Conservation (phyloP, 108 stramenopile genomes). For the Schizochytrium sp. region DNA sequence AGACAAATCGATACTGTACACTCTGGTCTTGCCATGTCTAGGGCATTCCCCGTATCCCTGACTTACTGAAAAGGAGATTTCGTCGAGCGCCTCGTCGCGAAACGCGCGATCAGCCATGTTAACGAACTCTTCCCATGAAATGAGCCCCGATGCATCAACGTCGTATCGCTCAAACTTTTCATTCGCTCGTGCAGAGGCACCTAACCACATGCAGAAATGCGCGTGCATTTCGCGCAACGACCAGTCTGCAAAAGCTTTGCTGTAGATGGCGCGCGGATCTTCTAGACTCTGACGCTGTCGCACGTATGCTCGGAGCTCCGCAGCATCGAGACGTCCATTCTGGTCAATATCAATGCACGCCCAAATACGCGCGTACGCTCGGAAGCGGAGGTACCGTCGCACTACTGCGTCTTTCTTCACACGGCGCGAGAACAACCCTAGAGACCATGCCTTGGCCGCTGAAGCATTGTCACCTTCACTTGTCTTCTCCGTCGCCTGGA, state of each 20-base stretch:
- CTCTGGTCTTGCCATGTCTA: not conserved
- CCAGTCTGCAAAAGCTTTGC: slow-evolving; percentile 2
- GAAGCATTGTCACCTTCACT: not conserved
- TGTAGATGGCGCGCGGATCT: not conserved
- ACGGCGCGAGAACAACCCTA: not conserved
- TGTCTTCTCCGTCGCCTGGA: not conserved
- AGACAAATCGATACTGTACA: not conserved
- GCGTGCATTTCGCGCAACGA: not conserved
- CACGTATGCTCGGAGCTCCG: slow-evolving; percentile 3
- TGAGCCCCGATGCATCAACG: not conserved
- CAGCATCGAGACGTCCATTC: not conserved
- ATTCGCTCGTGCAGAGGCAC: not conserved
- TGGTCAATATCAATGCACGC: not conserved
- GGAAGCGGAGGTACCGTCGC: not conserved
- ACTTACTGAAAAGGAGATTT: not conserved
- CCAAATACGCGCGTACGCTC: not conserved
- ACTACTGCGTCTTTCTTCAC: not conserved
- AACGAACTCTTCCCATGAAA: not conserved
- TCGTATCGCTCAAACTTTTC: not conserved
- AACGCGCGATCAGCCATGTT: not conserved
- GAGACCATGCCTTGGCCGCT: not conserved
- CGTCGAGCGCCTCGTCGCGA: not conserved
- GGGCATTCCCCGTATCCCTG: not conserved
- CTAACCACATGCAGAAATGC: not conserved
- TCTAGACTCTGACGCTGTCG: not conserved